Evolutionary conservation across 345 rosid species (phyloP).

Genomic region (Microthlaspi erraticum): DNA sequence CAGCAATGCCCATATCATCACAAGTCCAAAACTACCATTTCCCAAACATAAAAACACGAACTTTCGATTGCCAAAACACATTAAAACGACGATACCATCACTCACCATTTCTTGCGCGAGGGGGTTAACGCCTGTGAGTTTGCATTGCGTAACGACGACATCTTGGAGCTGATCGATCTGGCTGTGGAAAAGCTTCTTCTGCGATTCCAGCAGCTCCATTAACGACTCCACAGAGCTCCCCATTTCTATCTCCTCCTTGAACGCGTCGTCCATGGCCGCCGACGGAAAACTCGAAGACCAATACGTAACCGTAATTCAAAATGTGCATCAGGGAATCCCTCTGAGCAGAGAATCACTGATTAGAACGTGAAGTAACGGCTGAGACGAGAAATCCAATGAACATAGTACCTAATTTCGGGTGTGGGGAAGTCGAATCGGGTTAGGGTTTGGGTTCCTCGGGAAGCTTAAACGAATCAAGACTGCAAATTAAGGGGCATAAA

Average conservation of each 20-base stretch:
- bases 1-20: slow-evolving; percentile 1
- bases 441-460: slow-evolving; percentile 53
- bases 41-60: background rate
- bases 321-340: slow-evolving; percentile 44
- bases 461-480: slow-evolving; percentile 29
- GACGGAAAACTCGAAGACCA: slow-evolving; percentile 42
- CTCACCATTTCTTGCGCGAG: slow-evolving; percentile 98
- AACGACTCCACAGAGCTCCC: slow-evolving; percentile 74
- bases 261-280: slow-evolving; percentile 59
- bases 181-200: slow-evolving; percentile 73
- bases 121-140: slow-evolving; percentile 96
- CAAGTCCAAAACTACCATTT: background rate
- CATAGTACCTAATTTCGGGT: slow-evolving; percentile 17
- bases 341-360: slow-evolving; percentile 34
- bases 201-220: slow-evolving; percentile 62
- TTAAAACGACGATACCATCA: background rate
- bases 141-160: slow-evolving; percentile 86
- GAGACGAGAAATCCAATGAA: slow-evolving; percentile 22
- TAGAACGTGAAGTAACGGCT: background rate
- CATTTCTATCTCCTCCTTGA: slow-evolving; percentile 59
- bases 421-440: slow-evolving; percentile 6
- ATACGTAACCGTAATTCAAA: slow-evolving; percentile 37
- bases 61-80: background rate
- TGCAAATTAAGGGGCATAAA: slow-evolving; percentile 26
- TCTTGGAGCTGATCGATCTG: slow-evolving; percentile 87